A percentile compares a stretch with the other conserved stretches of the same genome.
Evolutionary conservation across 1,284 basidiomycete genomes (phyloP).

Genomic region (Pyrrhoderma lamaoense): DNA sequence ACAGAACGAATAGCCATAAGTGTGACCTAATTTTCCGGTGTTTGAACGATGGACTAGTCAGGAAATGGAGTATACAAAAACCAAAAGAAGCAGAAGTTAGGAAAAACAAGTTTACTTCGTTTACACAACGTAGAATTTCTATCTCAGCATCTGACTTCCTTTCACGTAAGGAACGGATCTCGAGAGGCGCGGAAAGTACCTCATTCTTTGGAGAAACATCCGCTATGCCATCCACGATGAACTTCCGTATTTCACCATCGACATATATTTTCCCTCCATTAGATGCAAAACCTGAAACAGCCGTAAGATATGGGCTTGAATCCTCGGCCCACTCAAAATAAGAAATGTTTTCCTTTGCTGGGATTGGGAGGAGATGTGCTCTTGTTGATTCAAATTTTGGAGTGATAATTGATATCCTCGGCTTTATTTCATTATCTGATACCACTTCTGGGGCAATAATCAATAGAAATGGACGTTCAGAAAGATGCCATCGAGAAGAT

Average conservation of each 20-base stretch:
- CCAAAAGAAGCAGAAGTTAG: too few relatives aligned
- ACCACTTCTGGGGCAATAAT: constrained; percentile 42
- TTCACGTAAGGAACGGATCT: constrained; percentile 59
- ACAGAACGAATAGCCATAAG: constrained; percentile 67
- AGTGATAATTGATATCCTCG: constrained; percentile 54
- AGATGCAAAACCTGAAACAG: constrained; percentile 26
- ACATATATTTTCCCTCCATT: constrained; percentile 39
- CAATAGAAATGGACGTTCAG: constrained; percentile 73
- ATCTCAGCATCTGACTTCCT: constrained; percentile 69
- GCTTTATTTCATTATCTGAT: constrained; percentile 26
- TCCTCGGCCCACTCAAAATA: constrained; percentile 74
- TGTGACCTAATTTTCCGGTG: constrained; percentile 46
- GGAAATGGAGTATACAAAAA: too few relatives aligned
- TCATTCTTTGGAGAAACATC: constrained; percentile 27
- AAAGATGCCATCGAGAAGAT: constrained; percentile 53
- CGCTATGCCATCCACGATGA: constrained; percentile 39
- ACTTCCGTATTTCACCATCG: constrained; percentile 36
- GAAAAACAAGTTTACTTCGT: constrained; percentile 48
- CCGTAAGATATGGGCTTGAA: constrained; percentile 56
- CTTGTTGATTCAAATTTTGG: constrained; percentile 73
- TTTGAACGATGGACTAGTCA: too few relatives aligned
- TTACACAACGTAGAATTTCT: constrained; percentile 67
- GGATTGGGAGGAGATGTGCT: constrained; percentile 53
- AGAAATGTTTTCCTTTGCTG: constrained; percentile 34
- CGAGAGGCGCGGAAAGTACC: constrained; percentile 43